Evolutionary conservation across 1,139 yeast genomes (phyloP), one percentile per base, ranked within the genome.

Genomic region (Geotrichum siamense): DNA sequence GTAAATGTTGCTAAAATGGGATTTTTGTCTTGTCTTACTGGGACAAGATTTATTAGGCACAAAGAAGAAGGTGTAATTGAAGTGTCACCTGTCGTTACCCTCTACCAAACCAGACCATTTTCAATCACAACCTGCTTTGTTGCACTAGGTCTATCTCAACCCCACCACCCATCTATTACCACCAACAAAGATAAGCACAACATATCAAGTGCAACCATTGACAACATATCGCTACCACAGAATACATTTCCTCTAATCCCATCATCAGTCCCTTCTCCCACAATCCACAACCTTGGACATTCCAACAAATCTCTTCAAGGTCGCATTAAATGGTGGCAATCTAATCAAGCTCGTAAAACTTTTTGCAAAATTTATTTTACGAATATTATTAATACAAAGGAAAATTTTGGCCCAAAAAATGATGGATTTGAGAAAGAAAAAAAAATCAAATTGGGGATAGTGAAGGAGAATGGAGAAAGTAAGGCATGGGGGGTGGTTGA

Each of bases 1-100:
- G 32, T 56, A 10, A 57, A 59, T 38, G 42, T 51, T 29, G 39
- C 57, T n/a, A 45, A 53, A 6, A 53, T 51, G 31, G 62, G 61
- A 3, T 56, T 51, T 39, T 36, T 59, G 2, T 48, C 57, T 0
- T 53, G 57, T 5, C 53, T 54, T 8, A 30, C 48, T 1, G 41
- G 36, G 26, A 53, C 56, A 5, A 43, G 59, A 20, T 55, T 58
- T 41, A 43, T 59, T 10, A 38, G 44, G 5, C 45, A 56, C 15
- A 29, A 38, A 13, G 29, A 38, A 23, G 49, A 48, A 2, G 43
- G 49, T 12, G 25, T 29, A 21, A 41, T 56, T 23, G 51, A 45
- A 29, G 44, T 57, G 13, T 56, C 61, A 15, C 52, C 52, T 5
- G 52, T 54, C 0, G 37, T 57, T 6, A 20, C 50, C 2, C 41